Evolutionary conservation across 345 rosid genomes (phyloP), one percentile per base, ranked within the genome.

Genomic region (Eutrema yunnanense): DNA sequence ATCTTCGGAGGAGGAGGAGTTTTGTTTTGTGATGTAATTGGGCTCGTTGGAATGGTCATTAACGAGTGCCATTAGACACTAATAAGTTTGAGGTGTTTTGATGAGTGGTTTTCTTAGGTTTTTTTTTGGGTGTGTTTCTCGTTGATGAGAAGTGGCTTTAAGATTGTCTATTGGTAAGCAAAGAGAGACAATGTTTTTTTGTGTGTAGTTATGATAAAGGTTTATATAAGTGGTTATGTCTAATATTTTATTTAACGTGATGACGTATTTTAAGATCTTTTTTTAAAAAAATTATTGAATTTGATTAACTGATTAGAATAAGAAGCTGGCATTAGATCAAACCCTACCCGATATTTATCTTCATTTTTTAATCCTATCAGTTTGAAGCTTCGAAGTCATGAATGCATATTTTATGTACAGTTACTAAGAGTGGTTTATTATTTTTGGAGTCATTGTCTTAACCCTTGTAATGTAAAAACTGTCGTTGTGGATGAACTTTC

Each of bases 1-100:
- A 73, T 81, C 85, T 47, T 74, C 74, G 8, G 71, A 62, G 14
- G 79, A 69, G 19, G 77, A 57, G 10, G 79, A 75, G 43, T 75
- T 75, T 69, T 62, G 79, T 55, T 55, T 69, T 44, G 58, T 3
- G 38, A 75, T 64, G 79, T 75, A 75, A 22, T 19, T 55, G 38
- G 74, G 8, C 59, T 75, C 63, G 42, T 61, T 69, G 57, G 77
- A 54, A 56, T 79, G 78, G 53, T 76, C 78, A 51, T 79, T 76
- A 74, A 81, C 79, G 72, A 79, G 83, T 78, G 89, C 84, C 90
- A 88, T 83, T 53, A 44, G 60, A 80, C 37, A 58, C 62, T 66
- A 58, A 62, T 69, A 29, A 67, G 54, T 40, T 38, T 50, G 4
- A 46, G 30, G 42, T 54, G 52, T 38, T 46, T 48, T 43, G 44